phyloP scores from a whole-genome alignment of 306 rosid genomes.

The Medicago ruthenica region DNA sequence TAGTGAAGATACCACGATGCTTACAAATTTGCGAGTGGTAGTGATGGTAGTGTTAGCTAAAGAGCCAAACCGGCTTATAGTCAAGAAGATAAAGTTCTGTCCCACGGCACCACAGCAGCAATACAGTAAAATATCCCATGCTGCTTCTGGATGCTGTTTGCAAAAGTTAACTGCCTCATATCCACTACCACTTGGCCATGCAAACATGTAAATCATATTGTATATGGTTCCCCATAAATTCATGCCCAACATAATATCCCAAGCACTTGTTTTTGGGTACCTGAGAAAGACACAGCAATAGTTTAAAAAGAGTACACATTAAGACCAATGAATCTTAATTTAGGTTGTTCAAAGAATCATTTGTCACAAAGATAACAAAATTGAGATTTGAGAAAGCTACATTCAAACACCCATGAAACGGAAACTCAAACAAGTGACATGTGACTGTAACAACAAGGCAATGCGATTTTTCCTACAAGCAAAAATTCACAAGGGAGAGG shows the following conservation, averaged over 20 bases:
- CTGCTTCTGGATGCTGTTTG: conserved; percentile 85
- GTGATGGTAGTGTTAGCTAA: conserved; percentile 96
- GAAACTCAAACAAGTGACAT: conserved; percentile 26
- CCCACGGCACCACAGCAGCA: conserved; percentile 99
- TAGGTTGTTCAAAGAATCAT: conserved; percentile 10
- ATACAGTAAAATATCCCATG: conserved; percentile 85
- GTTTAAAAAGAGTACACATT: conserved; percentile 17
- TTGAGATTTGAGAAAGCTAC: conserved; percentile 22
- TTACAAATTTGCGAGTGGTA: conserved; percentile 95
- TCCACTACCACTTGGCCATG: conserved; percentile 82
- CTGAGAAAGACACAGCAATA: conserved; percentile 52
- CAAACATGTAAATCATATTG: conserved; percentile 89
- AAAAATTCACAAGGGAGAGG: conserved; percentile 37
- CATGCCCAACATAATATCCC: conserved; percentile 98
- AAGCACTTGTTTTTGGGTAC: conserved; percentile 93
- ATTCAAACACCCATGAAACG: conserved; percentile 4
- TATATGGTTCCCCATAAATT: conserved; percentile 97
- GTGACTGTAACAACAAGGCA: conserved; percentile 9
- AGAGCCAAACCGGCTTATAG: conserved; percentile 93
- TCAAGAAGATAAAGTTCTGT: conserved; percentile 94
- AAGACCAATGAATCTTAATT: conserved; percentile 4
- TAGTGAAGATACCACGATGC: conserved; percentile 91
- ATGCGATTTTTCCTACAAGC: conserved; percentile 25
- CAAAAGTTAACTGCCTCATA: conserved; percentile 85
- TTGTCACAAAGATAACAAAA: conserved; percentile 1